A percentile compares a stretch with the other conserved stretches of the same genome.
These are phyloP conservation scores for Ophiostoma perfectum DNA, from an alignment of 2,329 filamentous ascomycete genomes.

Conservation along the genomic window DNA sequence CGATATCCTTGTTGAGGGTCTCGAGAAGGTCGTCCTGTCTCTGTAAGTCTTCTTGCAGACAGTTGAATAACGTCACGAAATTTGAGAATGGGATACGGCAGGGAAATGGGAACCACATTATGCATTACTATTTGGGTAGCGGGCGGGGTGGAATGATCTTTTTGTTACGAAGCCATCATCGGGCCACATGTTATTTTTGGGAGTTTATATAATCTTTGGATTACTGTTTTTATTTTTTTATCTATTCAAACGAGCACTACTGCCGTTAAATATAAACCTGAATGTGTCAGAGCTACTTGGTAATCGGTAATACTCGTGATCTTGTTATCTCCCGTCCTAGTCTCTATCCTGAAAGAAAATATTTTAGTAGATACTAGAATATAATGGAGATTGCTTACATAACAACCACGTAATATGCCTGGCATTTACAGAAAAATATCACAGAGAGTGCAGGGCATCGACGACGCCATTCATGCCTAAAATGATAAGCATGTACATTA, in stretches of 20 bases:
- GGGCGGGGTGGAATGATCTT: not conserved
- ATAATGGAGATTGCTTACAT: too few relatives aligned
- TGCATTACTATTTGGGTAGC: not conserved
- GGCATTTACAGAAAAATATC: too few relatives aligned
- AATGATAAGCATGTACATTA: too few relatives aligned
- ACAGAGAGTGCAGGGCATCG: too few relatives aligned
- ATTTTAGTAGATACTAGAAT: too few relatives aligned
- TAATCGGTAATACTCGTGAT: too few relatives aligned
- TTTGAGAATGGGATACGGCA: not conserved
- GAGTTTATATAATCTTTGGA: not conserved
- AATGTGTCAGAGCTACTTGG: too few relatives aligned
- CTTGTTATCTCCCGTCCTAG: too few relatives aligned
- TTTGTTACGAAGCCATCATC: not conserved
- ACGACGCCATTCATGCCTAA: too few relatives aligned
- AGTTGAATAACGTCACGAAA: not conserved
- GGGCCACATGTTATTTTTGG: slow-evolving; percentile 1
- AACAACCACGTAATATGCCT: too few relatives aligned
- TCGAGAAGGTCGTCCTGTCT: slow-evolving; percentile 66
- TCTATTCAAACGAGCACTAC: not conserved
- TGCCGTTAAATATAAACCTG: not conserved
- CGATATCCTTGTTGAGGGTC: slow-evolving; percentile 70
- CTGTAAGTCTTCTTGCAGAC: slow-evolving; percentile 17
- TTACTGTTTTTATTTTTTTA: not conserved
- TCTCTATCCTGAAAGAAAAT: too few relatives aligned
- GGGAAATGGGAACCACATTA: not conserved